These are phyloP conservation scores for Metschnikowia lachancei DNA, from an alignment of 805 yeast genomes.

Conservation along the genomic window DNA sequence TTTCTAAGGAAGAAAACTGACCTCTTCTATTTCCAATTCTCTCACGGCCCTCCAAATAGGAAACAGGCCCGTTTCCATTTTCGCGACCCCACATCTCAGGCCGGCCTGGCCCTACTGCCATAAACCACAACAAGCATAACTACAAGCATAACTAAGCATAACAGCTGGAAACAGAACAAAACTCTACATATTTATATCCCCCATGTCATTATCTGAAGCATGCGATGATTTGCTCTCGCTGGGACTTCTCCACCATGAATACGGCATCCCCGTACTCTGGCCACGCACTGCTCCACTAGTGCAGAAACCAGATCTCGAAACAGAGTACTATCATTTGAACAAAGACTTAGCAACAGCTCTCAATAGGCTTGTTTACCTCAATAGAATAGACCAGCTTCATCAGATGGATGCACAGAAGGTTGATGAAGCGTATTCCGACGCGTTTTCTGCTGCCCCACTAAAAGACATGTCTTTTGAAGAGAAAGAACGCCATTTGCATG, in stretches of 20 bases:
- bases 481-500: constrained; percentile 19
- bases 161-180: not conserved
- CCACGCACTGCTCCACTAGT: constrained; percentile 9
- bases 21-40: no score
- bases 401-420: constrained; percentile 16
- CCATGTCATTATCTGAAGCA: constrained; percentile 14
- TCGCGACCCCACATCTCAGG: not conserved
- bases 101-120: no score
- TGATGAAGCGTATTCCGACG: constrained; percentile 17
- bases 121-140: no score
- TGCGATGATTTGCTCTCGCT: constrained; percentile 25
- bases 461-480: constrained; percentile 13
- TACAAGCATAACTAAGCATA: no score
- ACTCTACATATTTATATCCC: no score
- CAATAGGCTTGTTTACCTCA: constrained; percentile 30
- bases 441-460: constrained; percentile 8
- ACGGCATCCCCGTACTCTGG: constrained; percentile 32
- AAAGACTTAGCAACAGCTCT: constrained; percentile 24
- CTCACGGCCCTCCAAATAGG: no score
- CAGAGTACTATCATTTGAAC: constrained; percentile 27
- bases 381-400: constrained; percentile 24
- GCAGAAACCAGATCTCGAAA: constrained; percentile 21
- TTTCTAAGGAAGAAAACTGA: no score
- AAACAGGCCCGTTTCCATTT: not conserved
- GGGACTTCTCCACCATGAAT: constrained; percentile 29